Evolutionary conservation across 1,139 yeast species (phyloP).

Genomic region (Kodamaea fungicola): DNA sequence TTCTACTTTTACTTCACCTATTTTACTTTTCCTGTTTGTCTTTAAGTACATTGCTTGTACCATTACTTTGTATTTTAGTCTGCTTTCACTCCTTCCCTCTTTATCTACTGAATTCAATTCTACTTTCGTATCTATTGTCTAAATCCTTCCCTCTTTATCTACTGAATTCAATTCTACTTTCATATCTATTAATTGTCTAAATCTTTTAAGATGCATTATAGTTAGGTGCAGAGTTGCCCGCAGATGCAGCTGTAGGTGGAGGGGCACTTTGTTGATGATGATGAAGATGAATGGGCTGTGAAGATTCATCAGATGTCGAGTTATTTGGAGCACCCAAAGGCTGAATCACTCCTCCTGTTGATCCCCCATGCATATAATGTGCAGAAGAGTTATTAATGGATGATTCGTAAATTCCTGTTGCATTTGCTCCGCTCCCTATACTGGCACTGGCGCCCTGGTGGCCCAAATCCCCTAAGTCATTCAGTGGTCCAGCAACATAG

Average conservation of each 20-base stretch:
- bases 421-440: neutral
- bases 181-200: too few relatives aligned
- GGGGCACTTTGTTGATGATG: neutral
- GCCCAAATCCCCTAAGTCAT: conserved; percentile 4
- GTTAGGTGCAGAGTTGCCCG: neutral
- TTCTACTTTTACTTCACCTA: too few relatives aligned
- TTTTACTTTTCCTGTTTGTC: too few relatives aligned
- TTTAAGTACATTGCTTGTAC: too few relatives aligned
- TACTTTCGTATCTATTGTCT: too few relatives aligned
- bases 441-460: conserved; percentile 1
- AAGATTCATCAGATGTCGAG: neutral
- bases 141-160: too few relatives aligned
- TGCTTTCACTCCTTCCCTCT: too few relatives aligned
- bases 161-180: too few relatives aligned
- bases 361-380: neutral
- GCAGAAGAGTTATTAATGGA: neutral
- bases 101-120: too few relatives aligned
- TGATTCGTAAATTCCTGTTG: neutral
- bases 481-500: conserved; percentile 6
- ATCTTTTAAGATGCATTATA: neutral
- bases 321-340: neutral
- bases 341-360: neutral
- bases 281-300: neutral
- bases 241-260: neutral
- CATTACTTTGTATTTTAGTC: too few relatives aligned